Conservation (phyloP, 2,329 filamentous ascomycete species). For the Monosporascus sp. region DNA sequence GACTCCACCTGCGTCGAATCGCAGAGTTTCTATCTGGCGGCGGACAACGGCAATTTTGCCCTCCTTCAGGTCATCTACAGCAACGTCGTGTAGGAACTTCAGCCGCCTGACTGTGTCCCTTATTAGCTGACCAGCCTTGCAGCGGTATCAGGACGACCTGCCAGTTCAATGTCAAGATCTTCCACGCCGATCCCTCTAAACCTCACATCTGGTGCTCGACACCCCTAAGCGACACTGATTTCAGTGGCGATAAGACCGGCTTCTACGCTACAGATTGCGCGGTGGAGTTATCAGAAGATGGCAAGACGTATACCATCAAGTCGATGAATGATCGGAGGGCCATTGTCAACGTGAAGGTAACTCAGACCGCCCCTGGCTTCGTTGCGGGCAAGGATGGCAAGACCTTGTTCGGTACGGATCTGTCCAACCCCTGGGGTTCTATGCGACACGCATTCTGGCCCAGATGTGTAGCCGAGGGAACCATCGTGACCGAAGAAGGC, state of each 20-base stretch:
- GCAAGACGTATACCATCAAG: conserved; percentile 80
- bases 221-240: conserved; percentile 70
- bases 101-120: conserved; percentile 4
- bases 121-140: conserved; percentile 16
- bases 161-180: conserved; percentile 94
- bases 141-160: conserved; percentile 85
- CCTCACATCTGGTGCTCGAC: conserved; percentile 80
- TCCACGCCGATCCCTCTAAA: conserved; percentile 66
- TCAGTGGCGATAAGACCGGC: conserved; percentile 74
- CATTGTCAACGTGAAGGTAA: conserved; percentile 82
- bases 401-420: conserved; percentile 81
- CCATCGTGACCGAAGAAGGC: conserved; percentile 75
- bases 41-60: conserved; percentile 69
- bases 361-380: conserved; percentile 72
- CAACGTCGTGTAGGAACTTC: conserved; percentile 74
- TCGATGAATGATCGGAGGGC: conserved; percentile 75
- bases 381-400: conserved; percentile 79
- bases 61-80: conserved; percentile 94
- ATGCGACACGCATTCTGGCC: conserved; percentile 97
- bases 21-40: conserved; percentile 85
- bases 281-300: conserved; percentile 79
- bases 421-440: conserved; percentile 77
- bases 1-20: conserved; percentile 90
- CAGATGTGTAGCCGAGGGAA: conserved; percentile 73
- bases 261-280: conserved; percentile 86